Percentiles rank a stretch among this genome's conserved stretches.
phyloP scores from a whole-genome alignment of 306 rosid genomes.

The Cicer judaicum region DNA sequence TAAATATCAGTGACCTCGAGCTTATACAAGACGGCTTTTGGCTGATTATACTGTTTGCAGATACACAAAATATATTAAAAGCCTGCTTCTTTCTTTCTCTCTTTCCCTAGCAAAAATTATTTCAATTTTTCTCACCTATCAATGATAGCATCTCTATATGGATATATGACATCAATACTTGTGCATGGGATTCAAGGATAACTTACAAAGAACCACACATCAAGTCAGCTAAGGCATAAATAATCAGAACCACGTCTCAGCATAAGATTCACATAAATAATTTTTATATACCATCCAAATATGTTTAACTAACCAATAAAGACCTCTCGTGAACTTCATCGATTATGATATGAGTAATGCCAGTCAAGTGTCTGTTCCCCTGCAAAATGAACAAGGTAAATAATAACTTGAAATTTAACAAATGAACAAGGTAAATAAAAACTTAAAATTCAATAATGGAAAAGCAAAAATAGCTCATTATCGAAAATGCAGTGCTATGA shows the following conservation, averaged over 20 bases:
- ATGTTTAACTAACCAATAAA: conserved; percentile 70
- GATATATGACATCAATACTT: conserved; percentile 21
- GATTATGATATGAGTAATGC: conserved; percentile 84
- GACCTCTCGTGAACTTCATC: conserved; percentile 99
- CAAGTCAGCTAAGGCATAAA: conserved; percentile 36
- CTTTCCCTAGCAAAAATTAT: conserved; percentile 2
- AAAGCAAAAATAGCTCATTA: conserved; percentile 12
- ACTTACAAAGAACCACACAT: conserved; percentile 38
- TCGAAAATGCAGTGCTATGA: background rate
- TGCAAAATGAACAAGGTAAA: conserved; percentile 47
- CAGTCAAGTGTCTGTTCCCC: conserved; percentile 82
- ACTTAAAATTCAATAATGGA: conserved; percentile 6
- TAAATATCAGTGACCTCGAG: background rate
- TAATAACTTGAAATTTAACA: conserved; percentile 22
- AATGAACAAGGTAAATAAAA: conserved; percentile 37
- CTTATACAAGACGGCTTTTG: background rate
- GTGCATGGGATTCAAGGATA: conserved; percentile 24
- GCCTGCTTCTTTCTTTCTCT: background rate
- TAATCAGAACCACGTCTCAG: conserved; percentile 16
- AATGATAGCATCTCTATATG: background rate
- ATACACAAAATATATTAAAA: background rate
- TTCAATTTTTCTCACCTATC: background rate
- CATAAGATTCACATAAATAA: conserved; percentile 4
- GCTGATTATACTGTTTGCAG: background rate
- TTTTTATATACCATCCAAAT: conserved; percentile 33